Evolutionary conservation across 2,329 filamentous ascomycete species (phyloP), one percentile per base, ranked within the genome.

Genomic region (Ophiostoma triangulosporum): DNA sequence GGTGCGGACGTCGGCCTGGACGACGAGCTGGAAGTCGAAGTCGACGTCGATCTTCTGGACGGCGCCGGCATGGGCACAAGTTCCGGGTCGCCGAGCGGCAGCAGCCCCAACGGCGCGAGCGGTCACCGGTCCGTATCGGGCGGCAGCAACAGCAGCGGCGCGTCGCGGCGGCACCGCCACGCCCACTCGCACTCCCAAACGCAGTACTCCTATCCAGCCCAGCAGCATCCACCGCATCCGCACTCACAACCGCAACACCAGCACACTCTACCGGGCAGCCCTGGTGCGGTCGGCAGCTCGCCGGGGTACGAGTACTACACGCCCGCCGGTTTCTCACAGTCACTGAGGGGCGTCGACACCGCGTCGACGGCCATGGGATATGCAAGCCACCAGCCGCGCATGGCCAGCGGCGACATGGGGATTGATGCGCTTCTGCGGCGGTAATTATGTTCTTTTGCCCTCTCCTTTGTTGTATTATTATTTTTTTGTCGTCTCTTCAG

Each of bases 11-110:
- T 68, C 67, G 72, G 69, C 68, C 78, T 78, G 72, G 76, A 78
- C 70, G 83, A 86, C 70, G 84, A 88, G 70, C 84, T 80, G 70
- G 83, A 80, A 63, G 86, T 70, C 81, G 43, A 46, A 3, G 43
- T 46, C 3, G 63, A 72, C 76, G 77, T 80, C 67, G 77, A 80
- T 63, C 20, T 38, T 2, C 66, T 78, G 63, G 76, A 48, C 26
- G 11, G 53, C 33, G 33, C 24, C 15, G 50, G 69, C 71, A 59
- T 71, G 70, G 55, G 38, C 11, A 12, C 38, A 4, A 24, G 38
- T 9, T 11, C 24, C 20, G 38, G 26, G 6, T 68, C 68, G 48
- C 66, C 70, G 50, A 63, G 61, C 20, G 62, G 62, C 59, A 67
- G 67, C 62, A 66, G 60, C 58, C 62, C 57, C 59, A 62, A 50